phyloP scores from a whole-genome alignment of 2,329 filamentous ascomycete species.

The Penicillium sp. region DNA sequence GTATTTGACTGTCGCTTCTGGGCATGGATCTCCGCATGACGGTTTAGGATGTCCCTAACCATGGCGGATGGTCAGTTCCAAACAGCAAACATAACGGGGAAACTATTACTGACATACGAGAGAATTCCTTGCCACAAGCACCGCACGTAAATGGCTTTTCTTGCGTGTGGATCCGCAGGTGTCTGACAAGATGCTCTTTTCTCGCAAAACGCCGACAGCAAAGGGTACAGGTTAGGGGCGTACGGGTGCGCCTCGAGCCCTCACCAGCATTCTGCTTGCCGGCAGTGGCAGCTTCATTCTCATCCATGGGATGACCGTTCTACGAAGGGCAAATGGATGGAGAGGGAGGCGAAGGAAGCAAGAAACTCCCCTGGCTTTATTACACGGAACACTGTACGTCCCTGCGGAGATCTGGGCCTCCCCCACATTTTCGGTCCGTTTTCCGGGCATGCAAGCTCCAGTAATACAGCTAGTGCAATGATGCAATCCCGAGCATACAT shows the following conservation, averaged over 20 bases:
- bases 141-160: slow-evolving; percentile 9
- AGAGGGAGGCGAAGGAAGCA: neutral
- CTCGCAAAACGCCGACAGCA: slow-evolving; percentile 6
- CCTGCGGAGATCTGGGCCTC: neutral
- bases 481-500: too few species aligned
- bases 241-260: slow-evolving; percentile 1
- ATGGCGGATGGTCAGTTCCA: neutral
- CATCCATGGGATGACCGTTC: neutral
- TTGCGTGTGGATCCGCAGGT: slow-evolving; percentile 4
- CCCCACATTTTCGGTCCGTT: slow-evolving; percentile 6
- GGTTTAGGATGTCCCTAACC: slow-evolving; percentile 1
- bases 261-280: neutral
- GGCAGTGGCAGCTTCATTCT: neutral
- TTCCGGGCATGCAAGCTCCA: too few species aligned
- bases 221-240: neutral
- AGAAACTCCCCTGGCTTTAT: neutral
- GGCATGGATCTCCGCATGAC: neutral
- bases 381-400: neutral
- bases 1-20: neutral
- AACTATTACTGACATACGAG: slow-evolving; percentile 1
- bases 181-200: slow-evolving; percentile 8
- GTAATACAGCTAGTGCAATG: too few species aligned
- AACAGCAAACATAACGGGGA: neutral
- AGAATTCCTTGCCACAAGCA: slow-evolving; percentile 1
- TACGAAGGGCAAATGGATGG: neutral